Percentiles rank a stretch among this genome's conserved stretches.
Evolutionary conservation across 2,329 filamentous ascomycete genomes (phyloP).

Genomic region (Pseudogymnoascus verrucosus): DNA sequence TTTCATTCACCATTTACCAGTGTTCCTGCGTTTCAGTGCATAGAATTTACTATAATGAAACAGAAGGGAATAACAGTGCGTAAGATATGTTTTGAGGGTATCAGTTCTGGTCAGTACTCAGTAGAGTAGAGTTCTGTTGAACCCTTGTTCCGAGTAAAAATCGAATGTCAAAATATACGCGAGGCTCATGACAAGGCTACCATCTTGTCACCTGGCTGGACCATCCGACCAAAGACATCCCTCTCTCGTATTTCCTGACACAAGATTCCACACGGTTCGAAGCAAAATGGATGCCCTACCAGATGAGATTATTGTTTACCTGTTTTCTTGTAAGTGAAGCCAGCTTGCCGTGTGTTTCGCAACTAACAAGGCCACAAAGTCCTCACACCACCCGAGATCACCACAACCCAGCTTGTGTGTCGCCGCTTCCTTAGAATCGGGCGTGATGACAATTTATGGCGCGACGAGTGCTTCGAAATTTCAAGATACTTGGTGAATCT

Average conservation of each 20-base stretch:
- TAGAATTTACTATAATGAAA: background rate
- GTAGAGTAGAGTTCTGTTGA: background rate
- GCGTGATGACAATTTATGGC: slow-evolving; percentile 72
- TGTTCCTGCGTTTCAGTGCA: background rate
- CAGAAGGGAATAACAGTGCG: too few species aligned
- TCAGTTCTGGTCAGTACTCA: background rate
- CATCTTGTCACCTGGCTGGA: background rate
- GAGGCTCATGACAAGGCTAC: background rate
- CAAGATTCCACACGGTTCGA: background rate
- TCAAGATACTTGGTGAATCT: slow-evolving; percentile 60
- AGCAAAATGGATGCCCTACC: slow-evolving; percentile 22
- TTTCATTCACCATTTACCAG: background rate
- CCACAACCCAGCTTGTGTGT: slow-evolving; percentile 62
- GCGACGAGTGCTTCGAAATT: slow-evolving; percentile 61
- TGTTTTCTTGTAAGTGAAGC: slow-evolving; percentile 20
- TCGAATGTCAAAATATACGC: background rate
- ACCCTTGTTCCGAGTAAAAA: background rate
- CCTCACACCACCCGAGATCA: slow-evolving; percentile 56
- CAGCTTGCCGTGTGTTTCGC: background rate
- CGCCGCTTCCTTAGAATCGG: slow-evolving; percentile 56
- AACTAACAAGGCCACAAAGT: slow-evolving; percentile 33
- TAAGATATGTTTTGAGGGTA: background rate
- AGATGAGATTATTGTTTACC: slow-evolving; percentile 25
- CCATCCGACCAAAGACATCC: background rate
- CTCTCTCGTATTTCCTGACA: background rate